Conservation (phyloP, 106 monocot genomes). For the Agapanthus africanus region DNA sequence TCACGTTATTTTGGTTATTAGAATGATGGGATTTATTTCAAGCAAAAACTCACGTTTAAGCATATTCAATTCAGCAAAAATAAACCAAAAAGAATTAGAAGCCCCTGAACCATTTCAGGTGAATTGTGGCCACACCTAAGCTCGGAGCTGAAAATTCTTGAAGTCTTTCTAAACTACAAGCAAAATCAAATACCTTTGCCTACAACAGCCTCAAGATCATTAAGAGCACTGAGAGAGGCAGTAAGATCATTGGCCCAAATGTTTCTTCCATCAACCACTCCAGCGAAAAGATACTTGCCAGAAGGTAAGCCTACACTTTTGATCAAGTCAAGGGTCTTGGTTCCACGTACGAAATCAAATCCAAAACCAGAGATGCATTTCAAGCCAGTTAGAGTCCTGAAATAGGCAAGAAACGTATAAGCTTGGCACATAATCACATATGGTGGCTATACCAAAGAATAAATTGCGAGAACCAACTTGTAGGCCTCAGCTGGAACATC, state of each 20-base stretch:
- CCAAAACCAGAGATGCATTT: constrained; percentile 13
- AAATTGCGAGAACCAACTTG: constrained; percentile 39
- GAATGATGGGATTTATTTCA: neutral
- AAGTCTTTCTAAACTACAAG: neutral
- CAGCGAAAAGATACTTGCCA: constrained; percentile 17
- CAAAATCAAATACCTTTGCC: constrained; percentile 12
- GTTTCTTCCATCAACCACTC: constrained; percentile 19
- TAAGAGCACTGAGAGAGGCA: constrained; percentile 6
- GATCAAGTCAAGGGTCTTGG: constrained; percentile 14
- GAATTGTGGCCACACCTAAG: neutral
- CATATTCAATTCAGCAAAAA: neutral
- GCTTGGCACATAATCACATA: neutral
- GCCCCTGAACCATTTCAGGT: neutral
- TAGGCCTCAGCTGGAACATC: constrained; percentile 70
- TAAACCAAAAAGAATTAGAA: neutral
- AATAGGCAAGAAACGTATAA: neutral
- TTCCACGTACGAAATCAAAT: constrained; percentile 17
- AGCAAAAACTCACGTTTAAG: neutral
- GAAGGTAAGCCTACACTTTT: constrained; percentile 18
- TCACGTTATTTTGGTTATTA: neutral
- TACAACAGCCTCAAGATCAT: constrained; percentile 10
- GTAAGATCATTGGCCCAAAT: constrained; percentile 18
- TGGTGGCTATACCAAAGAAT: neutral
- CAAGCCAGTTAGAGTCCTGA: constrained; percentile 19
- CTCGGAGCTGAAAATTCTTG: neutral